Base-by-base conservation (phyloP, 495 filamentous ascomycete species). In the Podospora pseudoanserina region DNA sequence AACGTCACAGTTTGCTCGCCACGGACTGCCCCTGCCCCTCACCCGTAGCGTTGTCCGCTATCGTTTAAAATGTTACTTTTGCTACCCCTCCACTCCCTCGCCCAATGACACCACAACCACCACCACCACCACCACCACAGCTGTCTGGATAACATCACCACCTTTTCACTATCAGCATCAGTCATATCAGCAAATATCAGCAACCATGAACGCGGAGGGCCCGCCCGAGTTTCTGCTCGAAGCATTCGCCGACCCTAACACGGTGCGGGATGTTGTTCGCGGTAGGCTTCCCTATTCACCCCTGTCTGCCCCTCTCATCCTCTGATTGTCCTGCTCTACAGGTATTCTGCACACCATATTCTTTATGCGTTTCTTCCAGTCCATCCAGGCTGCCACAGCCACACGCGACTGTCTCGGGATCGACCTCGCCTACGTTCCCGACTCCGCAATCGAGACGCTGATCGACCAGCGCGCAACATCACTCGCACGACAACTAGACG, bases 301-400 rank as follows among this genome's bases (percentile, higher is more conserved):
- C n/a, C 59, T 30, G 63, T 62, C 18, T 65, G 20, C 27, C 63
- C 58, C 55, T 55, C 64, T 19, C 66, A 63, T 66, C 57, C 65
- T 27, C 11, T 49, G 49, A 44, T 3, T 30, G 20, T 56, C 65
- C 26, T 57, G 55, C 20, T 9, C 2, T 4, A 55, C 44, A 98
- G 94, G 91, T 68, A 90, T 97, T 73, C 89, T 98, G 63, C 93
- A 97, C 78, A 95, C 94, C 55, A 97, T 99, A 76, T 99, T 98
- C 89, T 99, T 99, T 84, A 93, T 98, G 80, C 92, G 95, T 68
- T 96, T 93, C 84, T 98, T 99, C 82, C 91, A 91, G 66, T 88
- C 91, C 32, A 85, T 97, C 65, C 65, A 82, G 87, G 16, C 95
- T 23, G 23, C 95, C n/a, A 85, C 23, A 23, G 23, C 86, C 59